Evolutionary conservation across 2,329 filamentous ascomycete genomes (phyloP).

Genomic region (Trichoderma sp.): DNA sequence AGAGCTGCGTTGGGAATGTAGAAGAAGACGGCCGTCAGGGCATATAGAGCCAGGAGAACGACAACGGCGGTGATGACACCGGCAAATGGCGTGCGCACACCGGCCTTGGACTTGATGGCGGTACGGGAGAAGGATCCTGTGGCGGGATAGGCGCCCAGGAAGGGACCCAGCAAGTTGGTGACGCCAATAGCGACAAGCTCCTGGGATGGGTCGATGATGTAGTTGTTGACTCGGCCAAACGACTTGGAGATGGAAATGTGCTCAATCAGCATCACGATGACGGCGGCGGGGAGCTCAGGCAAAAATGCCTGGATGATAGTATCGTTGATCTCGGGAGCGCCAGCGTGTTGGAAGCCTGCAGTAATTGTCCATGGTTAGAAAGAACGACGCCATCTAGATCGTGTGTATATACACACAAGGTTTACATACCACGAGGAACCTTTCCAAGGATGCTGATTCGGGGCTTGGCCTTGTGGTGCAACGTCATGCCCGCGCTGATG

Average conservation of each 20-base stretch:
- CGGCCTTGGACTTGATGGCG: constrained; percentile 91
- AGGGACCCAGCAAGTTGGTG: constrained; percentile 70
- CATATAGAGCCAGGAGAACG: constrained; percentile 81
- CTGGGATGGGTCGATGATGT: constrained; percentile 75
- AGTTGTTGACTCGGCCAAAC: constrained; percentile 77
- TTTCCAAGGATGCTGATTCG: constrained; percentile 61
- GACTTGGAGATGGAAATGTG: constrained; percentile 82
- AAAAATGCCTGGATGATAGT: constrained; percentile 61
- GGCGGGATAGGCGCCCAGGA: constrained; percentile 78
- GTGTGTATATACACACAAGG: neutral
- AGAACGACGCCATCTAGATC: neutral
- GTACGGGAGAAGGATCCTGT: constrained; percentile 90
- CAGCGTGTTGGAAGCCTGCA: constrained; percentile 67
- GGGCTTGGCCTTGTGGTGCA: constrained; percentile 53
- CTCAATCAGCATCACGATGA: constrained; percentile 77
- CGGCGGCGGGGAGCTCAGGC: constrained; percentile 64
- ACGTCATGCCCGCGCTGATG: constrained; percentile 70
- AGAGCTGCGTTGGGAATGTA: constrained; percentile 79
- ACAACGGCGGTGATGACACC: constrained; percentile 80
- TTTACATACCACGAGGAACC: constrained; percentile 62
- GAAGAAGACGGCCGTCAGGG: constrained; percentile 77
- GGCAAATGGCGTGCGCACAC: constrained; percentile 80
- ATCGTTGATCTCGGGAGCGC: constrained; percentile 59
- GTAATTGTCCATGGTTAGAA: neutral
- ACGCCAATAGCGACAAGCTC: constrained; percentile 76